These are phyloP conservation scores for Papiliotrema flavescens DNA, from an alignment of 1,284 basidiomycete genomes.

Conservation along the genomic window DNA sequence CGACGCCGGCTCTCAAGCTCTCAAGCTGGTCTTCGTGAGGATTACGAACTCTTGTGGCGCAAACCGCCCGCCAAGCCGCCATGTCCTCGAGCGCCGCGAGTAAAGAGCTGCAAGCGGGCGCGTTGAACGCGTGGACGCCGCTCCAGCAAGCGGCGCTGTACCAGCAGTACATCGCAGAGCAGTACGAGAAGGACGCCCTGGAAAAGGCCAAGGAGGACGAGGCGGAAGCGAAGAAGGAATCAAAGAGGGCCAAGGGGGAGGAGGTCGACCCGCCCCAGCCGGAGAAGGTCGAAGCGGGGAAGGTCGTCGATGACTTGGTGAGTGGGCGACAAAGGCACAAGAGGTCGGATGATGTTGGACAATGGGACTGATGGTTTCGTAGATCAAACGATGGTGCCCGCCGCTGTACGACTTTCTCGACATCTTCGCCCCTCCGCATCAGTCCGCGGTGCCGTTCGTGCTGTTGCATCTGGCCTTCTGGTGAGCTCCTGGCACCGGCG, in stretches of 20 bases:
- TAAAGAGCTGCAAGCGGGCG: conserved; percentile 11
- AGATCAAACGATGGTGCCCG: conserved; percentile 28
- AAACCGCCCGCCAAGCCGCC: not conserved
- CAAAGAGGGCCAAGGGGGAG: conserved; percentile 11
- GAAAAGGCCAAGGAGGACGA: conserved; percentile 8
- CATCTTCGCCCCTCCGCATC: conserved; percentile 25
- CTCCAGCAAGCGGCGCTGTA: conserved; percentile 17
- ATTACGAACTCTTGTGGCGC: too few species aligned
- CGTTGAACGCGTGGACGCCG: conserved; percentile 18
- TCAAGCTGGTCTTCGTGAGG: too few species aligned
- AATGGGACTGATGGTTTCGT: too few species aligned
- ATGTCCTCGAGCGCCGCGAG: not conserved
- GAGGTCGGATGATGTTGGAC: not conserved
- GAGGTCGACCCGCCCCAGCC: conserved; percentile 11
- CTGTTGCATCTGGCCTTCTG: conserved; percentile 23
- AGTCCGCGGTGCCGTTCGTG: conserved; percentile 16
- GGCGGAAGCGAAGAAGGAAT: conserved; percentile 14
- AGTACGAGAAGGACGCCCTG: conserved; percentile 7
- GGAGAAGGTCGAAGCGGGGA: conserved; percentile 13
- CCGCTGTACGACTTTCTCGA: conserved; percentile 26
- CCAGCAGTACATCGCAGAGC: conserved; percentile 10
- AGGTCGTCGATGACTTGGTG: conserved; percentile 23
- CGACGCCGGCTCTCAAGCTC: too few species aligned
- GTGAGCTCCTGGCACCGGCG: conserved; percentile 9
- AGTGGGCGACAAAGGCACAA: conserved; percentile 1